Evolutionary conservation across 768 basidiomycete genomes (phyloP).

Genomic region (Tricholoma sp.): DNA sequence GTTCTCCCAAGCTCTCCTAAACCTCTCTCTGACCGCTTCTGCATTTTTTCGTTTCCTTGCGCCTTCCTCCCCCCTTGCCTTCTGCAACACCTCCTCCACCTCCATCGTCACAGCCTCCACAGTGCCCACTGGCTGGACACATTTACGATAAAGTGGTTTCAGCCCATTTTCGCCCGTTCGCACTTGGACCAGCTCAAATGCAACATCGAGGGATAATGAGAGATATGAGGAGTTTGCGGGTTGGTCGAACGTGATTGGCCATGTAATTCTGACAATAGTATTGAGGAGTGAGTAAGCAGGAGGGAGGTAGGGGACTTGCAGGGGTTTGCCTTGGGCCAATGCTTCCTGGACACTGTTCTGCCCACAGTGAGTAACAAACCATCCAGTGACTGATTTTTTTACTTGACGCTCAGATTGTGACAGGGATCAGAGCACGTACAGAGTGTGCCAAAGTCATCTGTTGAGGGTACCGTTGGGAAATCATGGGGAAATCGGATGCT

Average conservation of each 20-base stretch:
- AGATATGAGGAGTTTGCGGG: constrained; percentile 12
- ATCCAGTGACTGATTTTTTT: constrained; percentile 15
- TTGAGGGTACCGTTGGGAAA: constrained; percentile 16
- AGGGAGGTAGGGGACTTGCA: constrained; percentile 12
- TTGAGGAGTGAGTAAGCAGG: not conserved
- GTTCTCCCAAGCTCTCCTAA: not conserved
- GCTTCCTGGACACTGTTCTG: constrained; percentile 19
- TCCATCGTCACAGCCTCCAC: constrained; percentile 12
- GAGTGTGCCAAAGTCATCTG: constrained; percentile 18
- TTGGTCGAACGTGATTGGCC: constrained; percentile 18
- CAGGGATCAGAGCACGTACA: constrained; percentile 1
- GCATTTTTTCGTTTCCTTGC: not conserved
- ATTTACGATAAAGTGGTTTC: constrained; percentile 9
- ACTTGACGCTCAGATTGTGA: not conserved
- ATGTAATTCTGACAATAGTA: constrained; percentile 12
- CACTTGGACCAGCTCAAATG: constrained; percentile 17
- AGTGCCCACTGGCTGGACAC: constrained; percentile 9
- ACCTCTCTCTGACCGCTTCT: not conserved
- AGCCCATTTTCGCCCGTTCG: constrained; percentile 12
- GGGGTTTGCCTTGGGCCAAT: constrained; percentile 13
- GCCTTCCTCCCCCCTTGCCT: not conserved
- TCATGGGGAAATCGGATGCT: constrained; percentile 10
- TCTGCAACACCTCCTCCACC: constrained; percentile 1
- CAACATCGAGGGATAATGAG: constrained; percentile 11
- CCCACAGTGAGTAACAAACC: constrained; percentile 19